A percentile compares a stretch with the other conserved stretches of the same genome.
phyloP scores from a whole-genome alignment of 495 filamentous ascomycete species.

The Rostrohypoxylon terebratum region DNA sequence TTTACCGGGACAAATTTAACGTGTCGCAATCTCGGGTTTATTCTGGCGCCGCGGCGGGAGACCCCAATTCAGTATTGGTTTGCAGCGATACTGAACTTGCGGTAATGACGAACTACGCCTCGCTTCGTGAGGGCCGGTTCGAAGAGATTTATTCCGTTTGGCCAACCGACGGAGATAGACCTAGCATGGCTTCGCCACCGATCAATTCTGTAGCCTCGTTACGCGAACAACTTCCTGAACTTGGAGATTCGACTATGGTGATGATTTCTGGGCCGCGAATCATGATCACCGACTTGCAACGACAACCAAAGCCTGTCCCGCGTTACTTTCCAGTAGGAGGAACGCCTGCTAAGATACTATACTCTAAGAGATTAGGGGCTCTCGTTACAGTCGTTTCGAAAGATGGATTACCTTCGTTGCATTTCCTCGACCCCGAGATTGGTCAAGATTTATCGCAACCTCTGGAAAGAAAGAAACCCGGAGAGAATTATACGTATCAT shows the following conservation, averaged over 20 bases:
- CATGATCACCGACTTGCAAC: slow-evolving; percentile 63
- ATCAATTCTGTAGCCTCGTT: slow-evolving; percentile 52
- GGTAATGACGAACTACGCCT: slow-evolving; percentile 35
- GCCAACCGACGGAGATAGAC: slow-evolving; percentile 54
- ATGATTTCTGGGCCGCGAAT: slow-evolving; percentile 60
- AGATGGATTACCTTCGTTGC: slow-evolving; percentile 51
- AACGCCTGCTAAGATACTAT: slow-evolving; percentile 66
- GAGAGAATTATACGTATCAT: slow-evolving; percentile 21
- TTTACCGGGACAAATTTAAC: slow-evolving; percentile 36
- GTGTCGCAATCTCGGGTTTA: slow-evolving; percentile 37
- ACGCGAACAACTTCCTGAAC: slow-evolving; percentile 37
- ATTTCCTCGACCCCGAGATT: slow-evolving; percentile 63
- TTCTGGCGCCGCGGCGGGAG: slow-evolving; percentile 31
- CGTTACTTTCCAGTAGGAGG: slow-evolving; percentile 61
- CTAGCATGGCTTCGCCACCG: slow-evolving; percentile 42
- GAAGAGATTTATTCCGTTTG: slow-evolving; percentile 52
- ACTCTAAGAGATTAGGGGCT: slow-evolving; percentile 61
- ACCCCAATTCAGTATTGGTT: slow-evolving; percentile 34
- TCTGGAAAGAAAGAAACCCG: slow-evolving; percentile 47
- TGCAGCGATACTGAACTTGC: slow-evolving; percentile 45
- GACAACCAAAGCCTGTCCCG: slow-evolving; percentile 61
- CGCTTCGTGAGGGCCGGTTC: slow-evolving; percentile 5
- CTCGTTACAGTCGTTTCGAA: slow-evolving; percentile 64
- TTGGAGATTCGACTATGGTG: slow-evolving; percentile 49
- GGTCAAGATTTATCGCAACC: slow-evolving; percentile 59